Conservation (phyloP, 1,139 yeast species). For the Suhomyces guaymorum region DNA sequence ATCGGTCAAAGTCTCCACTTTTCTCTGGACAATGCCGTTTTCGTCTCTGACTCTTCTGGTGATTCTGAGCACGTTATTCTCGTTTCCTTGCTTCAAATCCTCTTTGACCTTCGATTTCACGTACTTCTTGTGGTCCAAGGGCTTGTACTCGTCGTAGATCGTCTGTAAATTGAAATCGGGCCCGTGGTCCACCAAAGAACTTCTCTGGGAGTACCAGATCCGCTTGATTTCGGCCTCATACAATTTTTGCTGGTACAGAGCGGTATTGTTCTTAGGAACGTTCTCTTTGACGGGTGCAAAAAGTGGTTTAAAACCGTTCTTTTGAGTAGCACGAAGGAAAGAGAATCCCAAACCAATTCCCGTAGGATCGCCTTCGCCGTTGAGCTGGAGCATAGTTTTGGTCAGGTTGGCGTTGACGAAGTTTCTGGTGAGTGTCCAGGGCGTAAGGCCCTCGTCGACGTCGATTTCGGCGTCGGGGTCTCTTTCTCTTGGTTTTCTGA, state of each 20-base stretch:
- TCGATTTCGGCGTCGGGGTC: constrained; percentile 43
- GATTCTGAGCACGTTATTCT: constrained; percentile 61
- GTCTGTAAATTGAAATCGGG: constrained; percentile 23
- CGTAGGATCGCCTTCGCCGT: constrained; percentile 97
- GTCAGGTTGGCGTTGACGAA: constrained; percentile 94
- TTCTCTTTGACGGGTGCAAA: constrained; percentile 46
- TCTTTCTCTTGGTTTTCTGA: constrained; percentile 24
- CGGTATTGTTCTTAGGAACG: constrained; percentile 49
- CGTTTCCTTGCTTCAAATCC: constrained; percentile 36
- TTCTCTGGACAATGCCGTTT: constrained; percentile 83
- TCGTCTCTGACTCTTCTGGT: constrained; percentile 80
- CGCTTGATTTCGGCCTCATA: constrained; percentile 88
- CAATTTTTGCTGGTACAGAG: constrained; percentile 84
- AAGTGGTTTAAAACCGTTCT: constrained; percentile 84
- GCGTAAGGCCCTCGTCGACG: constrained; percentile 83
- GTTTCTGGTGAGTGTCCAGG: constrained; percentile 91
- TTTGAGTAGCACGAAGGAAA: constrained; percentile 90
- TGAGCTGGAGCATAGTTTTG: constrained; percentile 92
- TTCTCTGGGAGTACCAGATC: constrained; percentile 88
- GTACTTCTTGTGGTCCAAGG: constrained; percentile 37
- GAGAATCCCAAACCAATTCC: constrained; percentile 90
- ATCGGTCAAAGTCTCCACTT: constrained; percentile 75
- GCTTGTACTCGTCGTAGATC: constrained; percentile 42
- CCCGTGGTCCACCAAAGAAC: constrained; percentile 53
- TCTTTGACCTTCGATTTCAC: constrained; percentile 35